phyloP scores from a whole-genome alignment of 2,329 filamentous ascomycete species.

The Aspergillus luchuensis region DNA sequence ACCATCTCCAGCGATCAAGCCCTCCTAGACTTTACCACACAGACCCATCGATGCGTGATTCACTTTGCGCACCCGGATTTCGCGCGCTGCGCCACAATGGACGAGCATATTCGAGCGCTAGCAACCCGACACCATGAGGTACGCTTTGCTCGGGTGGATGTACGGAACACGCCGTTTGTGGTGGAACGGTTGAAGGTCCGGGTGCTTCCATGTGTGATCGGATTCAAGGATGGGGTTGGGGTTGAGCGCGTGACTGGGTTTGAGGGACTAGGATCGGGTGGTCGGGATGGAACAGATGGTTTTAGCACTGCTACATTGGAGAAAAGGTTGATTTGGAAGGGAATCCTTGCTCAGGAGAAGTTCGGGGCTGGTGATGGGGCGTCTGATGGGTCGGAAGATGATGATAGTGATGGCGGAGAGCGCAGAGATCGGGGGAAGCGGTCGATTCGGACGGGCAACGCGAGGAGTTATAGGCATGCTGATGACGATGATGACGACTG shows the following conservation, averaged over 20 bases:
- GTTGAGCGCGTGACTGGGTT: constrained; percentile 51
- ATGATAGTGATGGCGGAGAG: constrained; percentile 29
- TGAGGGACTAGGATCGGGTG: constrained; percentile 46
- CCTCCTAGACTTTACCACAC: constrained; percentile 62
- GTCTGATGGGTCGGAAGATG: constrained; percentile 28
- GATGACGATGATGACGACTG: constrained; percentile 52
- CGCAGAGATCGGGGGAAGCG: constrained; percentile 20
- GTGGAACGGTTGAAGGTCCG: constrained; percentile 50
- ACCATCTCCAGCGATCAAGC: constrained; percentile 55
- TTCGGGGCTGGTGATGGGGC: constrained; percentile 31
- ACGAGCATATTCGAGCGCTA: constrained; percentile 56
- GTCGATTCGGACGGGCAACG: constrained; percentile 36
- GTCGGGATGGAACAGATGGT: constrained; percentile 40
- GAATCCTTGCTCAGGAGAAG: constrained; percentile 41
- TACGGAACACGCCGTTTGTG: constrained; percentile 50
- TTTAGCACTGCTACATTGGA: constrained; percentile 47
- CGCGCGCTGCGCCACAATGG: constrained; percentile 63
- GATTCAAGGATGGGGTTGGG: constrained; percentile 50
- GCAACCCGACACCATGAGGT: constrained; percentile 44
- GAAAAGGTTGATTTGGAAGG: constrained; percentile 42
- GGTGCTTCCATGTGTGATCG: constrained; percentile 53
- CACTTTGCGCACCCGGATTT: constrained; percentile 69
- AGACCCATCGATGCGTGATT: constrained; percentile 59
- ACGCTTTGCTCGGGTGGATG: constrained; percentile 49
- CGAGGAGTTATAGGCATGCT: constrained; percentile 41